phyloP scores from a whole-genome alignment of 345 rosid genomes.

The Hibiscus mutabilis region DNA sequence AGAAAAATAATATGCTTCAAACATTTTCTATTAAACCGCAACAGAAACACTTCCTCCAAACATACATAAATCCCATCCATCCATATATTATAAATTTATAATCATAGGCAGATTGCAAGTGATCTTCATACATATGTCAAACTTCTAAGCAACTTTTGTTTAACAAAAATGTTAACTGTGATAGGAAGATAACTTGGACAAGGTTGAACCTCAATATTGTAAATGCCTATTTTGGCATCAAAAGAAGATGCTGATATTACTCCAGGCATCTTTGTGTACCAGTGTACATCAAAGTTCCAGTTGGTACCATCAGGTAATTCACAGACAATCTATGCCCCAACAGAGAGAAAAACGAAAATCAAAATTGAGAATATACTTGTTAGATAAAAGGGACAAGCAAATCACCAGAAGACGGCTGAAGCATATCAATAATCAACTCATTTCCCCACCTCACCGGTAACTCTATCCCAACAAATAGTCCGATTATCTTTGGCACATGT shows the following conservation, averaged over 20 bases:
- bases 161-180: neutral
- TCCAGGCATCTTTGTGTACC: constrained; percentile 96
- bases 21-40: too few species aligned
- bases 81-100: neutral
- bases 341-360: neutral
- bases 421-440: neutral
- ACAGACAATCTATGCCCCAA: constrained; percentile 56
- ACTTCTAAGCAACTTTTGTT: neutral
- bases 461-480: constrained; percentile 95
- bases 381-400: neutral
- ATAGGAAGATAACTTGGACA: neutral
- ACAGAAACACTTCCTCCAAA: too few species aligned
- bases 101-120: neutral
- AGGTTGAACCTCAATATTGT: constrained; percentile 75
- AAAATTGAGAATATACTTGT: neutral
- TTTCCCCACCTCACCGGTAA: constrained; percentile 68
- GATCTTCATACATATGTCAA: neutral
- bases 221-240: constrained; percentile 92
- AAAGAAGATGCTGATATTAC: constrained; percentile 93
- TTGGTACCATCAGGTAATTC: constrained; percentile 92
- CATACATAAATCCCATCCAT: neutral
- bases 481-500: constrained; percentile 97
- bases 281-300: constrained; percentile 98
- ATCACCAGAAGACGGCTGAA: neutral
- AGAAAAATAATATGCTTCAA: neutral